Evolutionary conservation across 192 early-diverging fungal species (phyloP).

Genomic region (Diversispora epigaea): DNA sequence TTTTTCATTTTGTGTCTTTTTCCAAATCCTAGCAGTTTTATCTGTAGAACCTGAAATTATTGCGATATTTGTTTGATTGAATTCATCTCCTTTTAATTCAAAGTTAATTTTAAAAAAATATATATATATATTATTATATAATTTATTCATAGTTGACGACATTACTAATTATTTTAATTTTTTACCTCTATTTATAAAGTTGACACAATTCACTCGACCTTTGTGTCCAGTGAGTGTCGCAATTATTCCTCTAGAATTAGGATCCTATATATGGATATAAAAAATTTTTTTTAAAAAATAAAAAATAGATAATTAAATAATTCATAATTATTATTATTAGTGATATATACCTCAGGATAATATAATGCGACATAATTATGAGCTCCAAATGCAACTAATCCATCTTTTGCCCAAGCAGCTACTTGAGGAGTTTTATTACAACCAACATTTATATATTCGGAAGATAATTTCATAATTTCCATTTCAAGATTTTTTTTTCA

Average conservation of each 20-base stretch:
- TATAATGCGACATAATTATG: slow-evolving; percentile 70
- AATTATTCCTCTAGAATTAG: slow-evolving; percentile 46
- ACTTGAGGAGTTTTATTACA: slow-evolving; percentile 67
- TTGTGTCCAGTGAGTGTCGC: slow-evolving; percentile 74
- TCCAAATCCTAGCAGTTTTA: slow-evolving; percentile 76
- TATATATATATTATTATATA: not conserved
- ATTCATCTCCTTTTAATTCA: slow-evolving; percentile 35
- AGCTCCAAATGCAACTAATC: slow-evolving; percentile 73
- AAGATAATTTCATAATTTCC: slow-evolving; percentile 33
- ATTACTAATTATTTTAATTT: not conserved
- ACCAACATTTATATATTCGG: slow-evolving; percentile 61
- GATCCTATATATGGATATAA: slow-evolving; percentile 41
- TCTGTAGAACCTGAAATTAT: slow-evolving; percentile 82
- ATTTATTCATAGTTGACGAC: not conserved
- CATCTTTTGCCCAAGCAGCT: slow-evolving; percentile 58
- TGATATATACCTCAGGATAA: slow-evolving; percentile 51
- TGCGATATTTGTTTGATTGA: slow-evolving; percentile 53
- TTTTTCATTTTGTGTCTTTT: slow-evolving; percentile 31
- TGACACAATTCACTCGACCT: slow-evolving; percentile 73
- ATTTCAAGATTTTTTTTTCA: no score
- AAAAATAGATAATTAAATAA: not conserved
- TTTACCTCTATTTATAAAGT: slow-evolving; percentile 62
- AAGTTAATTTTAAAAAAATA: not conserved
- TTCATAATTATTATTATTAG: not conserved
- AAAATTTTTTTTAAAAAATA: no score